Conservation (phyloP, 2,329 filamentous ascomycete genomes). For the Fusarium verrucosum region DNA sequence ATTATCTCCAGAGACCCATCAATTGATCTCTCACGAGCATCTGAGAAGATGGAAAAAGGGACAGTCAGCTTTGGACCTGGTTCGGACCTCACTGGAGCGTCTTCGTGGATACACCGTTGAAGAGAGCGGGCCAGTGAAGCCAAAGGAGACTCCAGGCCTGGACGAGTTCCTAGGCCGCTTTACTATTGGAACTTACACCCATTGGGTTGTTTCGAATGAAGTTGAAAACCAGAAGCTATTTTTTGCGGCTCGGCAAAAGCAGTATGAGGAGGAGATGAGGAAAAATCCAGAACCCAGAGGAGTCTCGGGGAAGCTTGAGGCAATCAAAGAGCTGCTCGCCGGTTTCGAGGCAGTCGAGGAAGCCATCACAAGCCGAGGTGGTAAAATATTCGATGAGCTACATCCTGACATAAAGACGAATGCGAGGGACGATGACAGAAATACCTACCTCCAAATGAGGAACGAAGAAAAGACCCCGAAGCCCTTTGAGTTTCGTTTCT, state of each 20-base stretch:
- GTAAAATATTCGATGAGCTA: slow-evolving; percentile 73
- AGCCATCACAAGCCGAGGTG: slow-evolving; percentile 64
- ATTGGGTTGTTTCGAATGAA: slow-evolving; percentile 60
- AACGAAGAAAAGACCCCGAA: slow-evolving; percentile 36
- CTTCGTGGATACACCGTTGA: slow-evolving; percentile 57
- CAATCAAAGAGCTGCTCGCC: slow-evolving; percentile 51
- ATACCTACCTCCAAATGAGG: background rate
- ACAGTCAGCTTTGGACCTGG: slow-evolving; percentile 67
- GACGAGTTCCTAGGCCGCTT: slow-evolving; percentile 65
- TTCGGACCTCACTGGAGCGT: slow-evolving; percentile 60
- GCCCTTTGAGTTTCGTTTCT: slow-evolving; percentile 60
- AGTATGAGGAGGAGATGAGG: slow-evolving; percentile 41
- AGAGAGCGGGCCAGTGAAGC: slow-evolving; percentile 20
- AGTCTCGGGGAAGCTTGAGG: slow-evolving; percentile 62
- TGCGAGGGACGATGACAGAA: slow-evolving; percentile 1
- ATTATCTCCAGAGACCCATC: slow-evolving; percentile 55
- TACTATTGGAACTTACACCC: slow-evolving; percentile 65
- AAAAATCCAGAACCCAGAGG: slow-evolving; percentile 28
- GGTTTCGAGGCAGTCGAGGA: slow-evolving; percentile 44
- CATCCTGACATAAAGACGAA: slow-evolving; percentile 61
- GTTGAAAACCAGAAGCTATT: slow-evolving; percentile 49
- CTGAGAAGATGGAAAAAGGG: slow-evolving; percentile 50
- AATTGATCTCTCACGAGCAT: slow-evolving; percentile 49
- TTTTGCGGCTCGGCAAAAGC: slow-evolving; percentile 45
- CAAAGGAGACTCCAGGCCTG: slow-evolving; percentile 49